Base-by-base conservation (phyloP, 306 rosid species). In the Erythrophleum fordii region DNA sequence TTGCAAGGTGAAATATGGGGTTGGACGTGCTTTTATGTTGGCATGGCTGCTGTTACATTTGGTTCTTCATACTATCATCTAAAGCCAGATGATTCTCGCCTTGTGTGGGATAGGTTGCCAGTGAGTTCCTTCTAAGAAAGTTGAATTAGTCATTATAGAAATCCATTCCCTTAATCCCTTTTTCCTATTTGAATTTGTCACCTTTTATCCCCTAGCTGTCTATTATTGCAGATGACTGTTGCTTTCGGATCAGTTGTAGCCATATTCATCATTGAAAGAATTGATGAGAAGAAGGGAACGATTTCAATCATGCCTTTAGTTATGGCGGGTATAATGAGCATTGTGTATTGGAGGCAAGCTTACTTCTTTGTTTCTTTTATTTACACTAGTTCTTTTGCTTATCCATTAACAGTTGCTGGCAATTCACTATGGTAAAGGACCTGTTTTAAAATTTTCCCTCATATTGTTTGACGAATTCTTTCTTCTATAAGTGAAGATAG, bases 61-160 rank as follows among this genome's bases (percentile, higher is more conserved):
- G 99, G 99, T 61, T 95, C 99, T 49, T 73, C 99, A 1, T 95
- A 93, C 87, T 95, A 95, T 79, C 99, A 95, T 86, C 91, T 95
- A 59, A 85, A 93, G 56, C 99, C 99, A 61, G 86, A 93, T 72
- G 93, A 95, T 25, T 89, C 90, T 79, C 80, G 82, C 69, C 98
- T 95, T 74, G 95, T 95, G 28, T 95, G 99, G 97, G 99, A 95
- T 84, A 87, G 97, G 45, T 81, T 95, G 83, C 99, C 99, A 0
- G 99, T 95, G 85, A 90, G 97, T 90, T 84, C 62, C 20, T 64
- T 49, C 78, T 23, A 0, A 44, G 52, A 23, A 81, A 42, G 45
- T 48, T 61, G 18, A 78, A 39, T 66, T 28, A 6, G 8, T 56
- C 69, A 22, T 61, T 14, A 61, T 62, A 16, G 23, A 80, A 48